phyloP scores from a whole-genome alignment of 2,329 filamentous ascomycete genomes.

The Phialophora macrospora region DNA sequence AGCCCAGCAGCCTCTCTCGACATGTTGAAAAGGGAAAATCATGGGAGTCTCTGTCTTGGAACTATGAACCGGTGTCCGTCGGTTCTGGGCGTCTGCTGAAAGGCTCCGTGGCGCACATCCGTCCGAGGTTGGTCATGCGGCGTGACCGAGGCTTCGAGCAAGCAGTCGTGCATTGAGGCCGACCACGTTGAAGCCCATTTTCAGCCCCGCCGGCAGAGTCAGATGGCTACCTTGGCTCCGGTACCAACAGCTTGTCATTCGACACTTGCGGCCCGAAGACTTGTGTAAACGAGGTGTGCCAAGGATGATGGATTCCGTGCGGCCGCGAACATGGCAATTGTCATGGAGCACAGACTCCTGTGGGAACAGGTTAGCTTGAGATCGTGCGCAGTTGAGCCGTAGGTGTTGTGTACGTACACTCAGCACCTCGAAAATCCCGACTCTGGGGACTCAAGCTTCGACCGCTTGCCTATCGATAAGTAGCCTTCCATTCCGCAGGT shows the following conservation, averaged over 20 bases:
- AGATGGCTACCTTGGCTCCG: not conserved
- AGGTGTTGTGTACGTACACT: not conserved
- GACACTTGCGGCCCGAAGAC: not conserved
- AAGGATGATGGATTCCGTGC: not conserved
- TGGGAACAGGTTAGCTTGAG: not conserved
- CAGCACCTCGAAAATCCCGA: not conserved
- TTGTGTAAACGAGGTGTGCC: not conserved
- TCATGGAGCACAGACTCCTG: not conserved
- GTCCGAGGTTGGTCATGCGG: not conserved
- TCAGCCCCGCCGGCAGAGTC: not conserved
- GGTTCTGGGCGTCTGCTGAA: not conserved
- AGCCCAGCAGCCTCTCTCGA: not conserved
- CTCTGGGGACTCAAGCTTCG: not conserved
- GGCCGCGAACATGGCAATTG: not conserved
- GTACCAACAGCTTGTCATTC: not conserved
- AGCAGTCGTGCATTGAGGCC: not conserved
- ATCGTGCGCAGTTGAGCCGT: not conserved
- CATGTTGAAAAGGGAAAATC: not conserved
- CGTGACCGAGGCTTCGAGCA: not conserved
- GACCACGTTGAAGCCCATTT: not conserved
- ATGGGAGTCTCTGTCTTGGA: not conserved
- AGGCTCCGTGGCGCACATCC: not conserved
- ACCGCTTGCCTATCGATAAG: not conserved
- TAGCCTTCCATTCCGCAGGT: not conserved
- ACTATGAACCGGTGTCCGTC: not conserved